These are phyloP conservation scores for Colletotrichum sansevieriae DNA, from an alignment of 2,329 filamentous ascomycete genomes.

Conservation along the genomic window DNA sequence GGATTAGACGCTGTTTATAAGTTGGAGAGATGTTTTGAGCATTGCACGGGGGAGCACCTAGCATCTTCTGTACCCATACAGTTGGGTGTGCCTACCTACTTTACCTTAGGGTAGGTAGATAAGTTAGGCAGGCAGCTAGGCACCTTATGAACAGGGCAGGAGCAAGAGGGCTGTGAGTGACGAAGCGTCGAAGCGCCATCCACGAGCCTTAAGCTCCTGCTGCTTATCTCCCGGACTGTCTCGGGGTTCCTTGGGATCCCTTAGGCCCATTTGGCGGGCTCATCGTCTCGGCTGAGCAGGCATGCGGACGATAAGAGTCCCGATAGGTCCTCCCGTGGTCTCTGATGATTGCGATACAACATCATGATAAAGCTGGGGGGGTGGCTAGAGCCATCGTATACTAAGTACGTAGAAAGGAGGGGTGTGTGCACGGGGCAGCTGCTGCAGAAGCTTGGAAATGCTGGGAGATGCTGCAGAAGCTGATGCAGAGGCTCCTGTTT, in stretches of 20 bases:
- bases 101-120: too few relatives aligned
- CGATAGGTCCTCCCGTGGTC: conserved; percentile 4
- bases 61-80: too few relatives aligned
- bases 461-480: neutral
- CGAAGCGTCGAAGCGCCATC: too few relatives aligned
- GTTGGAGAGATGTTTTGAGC: too few relatives aligned
- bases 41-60: too few relatives aligned
- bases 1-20: too few relatives aligned
- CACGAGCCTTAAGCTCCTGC: neutral
- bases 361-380: conserved; percentile 40
- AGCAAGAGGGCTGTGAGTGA: too few relatives aligned
- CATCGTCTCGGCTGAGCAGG: conserved; percentile 21
- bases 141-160: too few relatives aligned
- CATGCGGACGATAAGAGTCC: conserved; percentile 10
- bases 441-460: neutral
- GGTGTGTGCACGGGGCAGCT: conserved; percentile 11
- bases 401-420: neutral
- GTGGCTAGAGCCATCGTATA: conserved; percentile 5
- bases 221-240: neutral
- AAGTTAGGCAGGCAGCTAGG: too few relatives aligned
- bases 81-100: too few relatives aligned
- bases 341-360: conserved; percentile 1
- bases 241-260: too few relatives aligned
- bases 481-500: conserved; percentile 24
- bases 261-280: neutral